A percentile compares a stretch with the other conserved stretches of the same genome.
phyloP scores from a whole-genome alignment of 352 stramenopile genomes.

The Phytophthora crassamura region DNA sequence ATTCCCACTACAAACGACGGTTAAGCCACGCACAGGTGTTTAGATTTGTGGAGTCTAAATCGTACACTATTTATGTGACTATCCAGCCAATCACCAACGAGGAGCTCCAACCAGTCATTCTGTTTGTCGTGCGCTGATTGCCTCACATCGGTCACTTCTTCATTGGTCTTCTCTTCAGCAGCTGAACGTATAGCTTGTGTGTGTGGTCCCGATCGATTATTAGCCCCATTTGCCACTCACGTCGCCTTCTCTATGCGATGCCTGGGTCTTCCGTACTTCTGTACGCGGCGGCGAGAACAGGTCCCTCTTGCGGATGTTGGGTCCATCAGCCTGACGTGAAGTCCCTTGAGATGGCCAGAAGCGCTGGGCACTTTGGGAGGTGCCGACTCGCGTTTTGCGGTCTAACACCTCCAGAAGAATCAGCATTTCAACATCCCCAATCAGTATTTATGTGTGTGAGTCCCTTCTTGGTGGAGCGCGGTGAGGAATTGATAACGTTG shows the following conservation, averaged over 20 bases:
- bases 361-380: constrained; percentile 79
- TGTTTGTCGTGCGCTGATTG: no score
- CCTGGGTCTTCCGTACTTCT: constrained; percentile 69
- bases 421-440: constrained; percentile 78
- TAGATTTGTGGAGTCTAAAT: no score
- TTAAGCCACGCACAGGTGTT: no score
- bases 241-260: constrained; percentile 55
- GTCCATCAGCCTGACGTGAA: constrained; percentile 83
- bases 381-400: constrained; percentile 61
- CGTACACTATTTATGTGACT: no score
- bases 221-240: constrained; percentile 73
- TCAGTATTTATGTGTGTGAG: constrained; percentile 18
- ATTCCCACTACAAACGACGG: no score
- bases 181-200: constrained; percentile 1
- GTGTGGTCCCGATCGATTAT: constrained; percentile 8
- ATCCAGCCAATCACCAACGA: no score
- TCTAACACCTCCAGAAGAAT: constrained; percentile 69
- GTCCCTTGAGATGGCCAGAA: constrained; percentile 70
- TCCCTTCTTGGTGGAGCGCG: constrained; percentile 25
- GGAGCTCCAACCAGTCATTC: no score
- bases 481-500: constrained; percentile 51
- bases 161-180: no score
- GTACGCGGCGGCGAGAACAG: constrained; percentile 62
- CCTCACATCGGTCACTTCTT: no score
- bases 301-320: constrained; percentile 73